Percentiles rank a stretch among this genome's conserved stretches.
phyloP scores from a whole-genome alignment of 805 yeast species.

The Candida chauliodis region DNA sequence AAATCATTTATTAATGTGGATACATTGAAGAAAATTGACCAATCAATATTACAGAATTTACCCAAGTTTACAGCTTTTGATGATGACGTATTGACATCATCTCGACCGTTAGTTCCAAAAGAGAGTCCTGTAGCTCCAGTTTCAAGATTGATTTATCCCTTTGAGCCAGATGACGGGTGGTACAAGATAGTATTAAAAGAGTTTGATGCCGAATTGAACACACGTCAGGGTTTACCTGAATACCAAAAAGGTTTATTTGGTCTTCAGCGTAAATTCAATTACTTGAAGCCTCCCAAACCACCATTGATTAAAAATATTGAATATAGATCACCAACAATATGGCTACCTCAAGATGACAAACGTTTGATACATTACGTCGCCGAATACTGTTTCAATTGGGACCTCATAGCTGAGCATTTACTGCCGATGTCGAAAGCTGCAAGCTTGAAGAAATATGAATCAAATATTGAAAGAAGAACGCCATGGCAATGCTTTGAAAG shows the following conservation, averaged over 20 bases:
- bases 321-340: slow-evolving; percentile 84
- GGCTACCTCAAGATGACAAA: slow-evolving; percentile 94
- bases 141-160: slow-evolving; percentile 62
- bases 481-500: slow-evolving; percentile 99
- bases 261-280: slow-evolving; percentile 52
- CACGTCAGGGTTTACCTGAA: slow-evolving; percentile 38
- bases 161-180: slow-evolving; percentile 64
- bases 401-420: slow-evolving; percentile 77
- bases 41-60: slow-evolving; percentile 44
- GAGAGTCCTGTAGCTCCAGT: slow-evolving; percentile 47
- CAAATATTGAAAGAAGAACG: slow-evolving; percentile 91
- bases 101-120: slow-evolving; percentile 21
- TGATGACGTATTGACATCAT: slow-evolving; percentile 17
- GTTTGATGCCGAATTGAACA: slow-evolving; percentile 10
- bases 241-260: slow-evolving; percentile 61
- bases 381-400: slow-evolving; percentile 91
- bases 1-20: slow-evolving; percentile 41
- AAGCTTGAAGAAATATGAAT: slow-evolving; percentile 52
- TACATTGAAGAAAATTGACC: slow-evolving; percentile 44
- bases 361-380: slow-evolving; percentile 75
- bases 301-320: slow-evolving; percentile 81
- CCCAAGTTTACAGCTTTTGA: slow-evolving; percentile 49
- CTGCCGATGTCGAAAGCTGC: slow-evolving; percentile 56
- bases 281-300: slow-evolving; percentile 84
- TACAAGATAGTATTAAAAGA: slow-evolving; percentile 53